Conservation (phyloP, 2,329 filamentous ascomycete species). For the Colletotrichum sp. region DNA sequence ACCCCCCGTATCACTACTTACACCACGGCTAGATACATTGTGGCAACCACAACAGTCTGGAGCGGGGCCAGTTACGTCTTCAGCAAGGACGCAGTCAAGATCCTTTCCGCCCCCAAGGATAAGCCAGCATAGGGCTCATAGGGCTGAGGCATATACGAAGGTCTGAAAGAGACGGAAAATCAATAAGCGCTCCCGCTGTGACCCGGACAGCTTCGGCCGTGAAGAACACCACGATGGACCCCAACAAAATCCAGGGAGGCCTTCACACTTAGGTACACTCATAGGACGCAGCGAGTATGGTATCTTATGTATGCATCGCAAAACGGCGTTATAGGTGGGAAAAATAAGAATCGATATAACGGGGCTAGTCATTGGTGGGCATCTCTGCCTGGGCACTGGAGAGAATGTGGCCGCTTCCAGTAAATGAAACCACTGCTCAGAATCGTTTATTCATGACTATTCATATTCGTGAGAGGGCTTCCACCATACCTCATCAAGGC, state of each 20-base stretch:
- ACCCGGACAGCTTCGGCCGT: background rate
- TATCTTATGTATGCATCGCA: background rate
- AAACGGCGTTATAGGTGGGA: background rate
- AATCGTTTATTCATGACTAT: background rate
- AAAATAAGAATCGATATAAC: background rate
- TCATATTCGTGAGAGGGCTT: background rate
- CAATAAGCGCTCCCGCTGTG: background rate
- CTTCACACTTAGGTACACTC: background rate
- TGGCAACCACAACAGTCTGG: slow-evolving; percentile 90
- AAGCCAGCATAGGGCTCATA: background rate
- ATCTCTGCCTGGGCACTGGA: background rate
- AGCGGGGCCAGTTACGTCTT: slow-evolving; percentile 92
- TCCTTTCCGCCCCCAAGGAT: slow-evolving; percentile 54
- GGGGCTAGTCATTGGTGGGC: background rate
- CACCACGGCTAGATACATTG: slow-evolving; percentile 68
- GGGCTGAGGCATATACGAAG: background rate
- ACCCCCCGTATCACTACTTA: slow-evolving; percentile 27
- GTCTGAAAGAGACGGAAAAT: background rate
- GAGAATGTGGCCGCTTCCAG: background rate
- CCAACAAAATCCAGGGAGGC: background rate
- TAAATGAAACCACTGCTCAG: background rate
- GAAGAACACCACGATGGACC: background rate
- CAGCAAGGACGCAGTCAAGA: slow-evolving; percentile 90
- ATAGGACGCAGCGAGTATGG: background rate
- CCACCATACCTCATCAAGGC: background rate